Evolutionary conservation across 1,284 basidiomycete genomes (phyloP), one percentile per base, ranked within the genome.

Genomic region (Thecaphora thlaspeos): DNA sequence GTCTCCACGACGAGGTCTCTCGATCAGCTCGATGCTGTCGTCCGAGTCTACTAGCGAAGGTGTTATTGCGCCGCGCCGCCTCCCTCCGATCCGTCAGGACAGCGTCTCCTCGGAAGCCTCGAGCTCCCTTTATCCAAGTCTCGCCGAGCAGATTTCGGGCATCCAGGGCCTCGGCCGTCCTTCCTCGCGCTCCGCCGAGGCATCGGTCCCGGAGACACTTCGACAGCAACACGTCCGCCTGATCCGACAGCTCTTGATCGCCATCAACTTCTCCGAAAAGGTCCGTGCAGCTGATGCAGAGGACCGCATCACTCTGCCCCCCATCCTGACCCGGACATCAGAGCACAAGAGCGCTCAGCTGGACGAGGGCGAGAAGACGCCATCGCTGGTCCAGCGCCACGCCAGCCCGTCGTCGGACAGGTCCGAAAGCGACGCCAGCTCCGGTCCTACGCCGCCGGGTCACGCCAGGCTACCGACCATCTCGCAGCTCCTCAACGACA

Each of bases 221-320:
- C 53, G 67, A 23, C 49, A 54, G 23, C 46, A 54, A 21, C 70
- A 72, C 45, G 54, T 70, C 8, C 51, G 58, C 23, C 52, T 72
- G 12, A 72, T 72, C 21, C 45, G 62, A 7, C 60, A 66, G 32
- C 49, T 72, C 9, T 49, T 72, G 18, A 53, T 70, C 18, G 70
- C 70, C 26, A 64, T 72, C 61, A 72, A 72, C 50, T 68, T 62
- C 41, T 68, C 70, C 21, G 50, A 63, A 0, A n/a, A 48, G 45
- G 51, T 53, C 7, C 42, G 55, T 2, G 50, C 57, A 18, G 46
- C 44, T 15, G 43, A 39, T 12, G 32, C 43, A 0, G 44, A 55
- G 12, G 46, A 56, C 12, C 42, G 53, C 1, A 45, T 61, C 7
- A 57, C 55, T 15, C 48, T 65, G 1, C 51, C 62, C 0, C 63